Percentiles rank a stretch among this genome's conserved stretches.
Conservation (phyloP, 2,329 filamentous ascomycete genomes). For the Fusarium nematophilum region DNA sequence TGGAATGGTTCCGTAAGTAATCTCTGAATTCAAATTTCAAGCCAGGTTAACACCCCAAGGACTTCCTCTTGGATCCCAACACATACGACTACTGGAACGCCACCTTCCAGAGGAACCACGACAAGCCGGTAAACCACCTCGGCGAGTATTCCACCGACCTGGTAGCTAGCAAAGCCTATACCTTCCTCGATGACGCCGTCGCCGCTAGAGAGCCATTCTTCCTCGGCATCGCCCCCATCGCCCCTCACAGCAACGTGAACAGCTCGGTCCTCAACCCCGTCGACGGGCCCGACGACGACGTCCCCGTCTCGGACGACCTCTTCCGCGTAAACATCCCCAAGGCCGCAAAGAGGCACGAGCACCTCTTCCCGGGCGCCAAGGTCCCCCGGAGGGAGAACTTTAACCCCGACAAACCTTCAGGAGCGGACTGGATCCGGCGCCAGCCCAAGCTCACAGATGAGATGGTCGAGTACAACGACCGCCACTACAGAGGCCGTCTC, state of each 20-base stretch:
- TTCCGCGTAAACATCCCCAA: constrained; percentile 10
- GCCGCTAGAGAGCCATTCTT: constrained; percentile 63
- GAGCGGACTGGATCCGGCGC: constrained; percentile 57
- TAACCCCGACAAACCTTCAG: constrained; percentile 64
- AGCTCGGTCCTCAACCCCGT: constrained; percentile 60
- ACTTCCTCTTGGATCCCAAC: constrained; percentile 39
- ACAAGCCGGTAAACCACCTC: constrained; percentile 54
- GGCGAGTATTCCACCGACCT: constrained; percentile 66
- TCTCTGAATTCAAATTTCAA: background rate
- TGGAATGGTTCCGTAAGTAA: constrained; percentile 61
- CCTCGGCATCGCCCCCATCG: constrained; percentile 63
- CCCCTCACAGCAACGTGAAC: constrained; percentile 46
- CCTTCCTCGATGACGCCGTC: constrained; percentile 65
- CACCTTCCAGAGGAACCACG: constrained; percentile 70
- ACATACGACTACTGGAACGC: constrained; percentile 77
- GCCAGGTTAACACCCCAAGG: constrained; percentile 2
- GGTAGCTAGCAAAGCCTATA: constrained; percentile 61
- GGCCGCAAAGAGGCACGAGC: constrained; percentile 64
- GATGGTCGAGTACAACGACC: constrained; percentile 50
- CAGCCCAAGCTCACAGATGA: constrained; percentile 50
- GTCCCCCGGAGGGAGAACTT: constrained; percentile 75
- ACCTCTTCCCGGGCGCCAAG: constrained; percentile 68
- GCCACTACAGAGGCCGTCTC: constrained; percentile 55
- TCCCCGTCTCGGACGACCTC: background rate
- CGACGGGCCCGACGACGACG: background rate